phyloP scores from a whole-genome alignment of 176 grass and related monocot species.

The Phoenix dactylifera region DNA sequence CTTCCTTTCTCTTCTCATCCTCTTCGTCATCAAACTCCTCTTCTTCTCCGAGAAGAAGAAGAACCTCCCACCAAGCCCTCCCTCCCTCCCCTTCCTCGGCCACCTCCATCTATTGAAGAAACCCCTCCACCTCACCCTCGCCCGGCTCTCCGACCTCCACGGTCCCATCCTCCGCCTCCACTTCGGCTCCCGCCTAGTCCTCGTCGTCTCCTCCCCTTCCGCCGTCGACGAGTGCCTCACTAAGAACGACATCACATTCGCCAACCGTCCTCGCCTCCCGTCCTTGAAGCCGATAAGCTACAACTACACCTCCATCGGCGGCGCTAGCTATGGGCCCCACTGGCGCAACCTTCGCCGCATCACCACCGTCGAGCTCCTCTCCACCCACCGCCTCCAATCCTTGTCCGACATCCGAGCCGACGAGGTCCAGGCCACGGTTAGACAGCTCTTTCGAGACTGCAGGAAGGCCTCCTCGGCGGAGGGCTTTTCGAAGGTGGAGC shows the following conservation, averaged over 20 bases:
- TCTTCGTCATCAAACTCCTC: too few relatives aligned
- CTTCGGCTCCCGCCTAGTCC: conserved; percentile 36
- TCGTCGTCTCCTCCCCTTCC: conserved; percentile 41
- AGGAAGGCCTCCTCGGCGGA: neutral
- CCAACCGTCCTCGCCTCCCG: conserved; percentile 35
- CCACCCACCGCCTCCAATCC: conserved; percentile 30
- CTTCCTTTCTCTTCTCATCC: too few relatives aligned
- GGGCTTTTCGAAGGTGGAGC: conserved; percentile 6
- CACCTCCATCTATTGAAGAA: conserved; percentile 57
- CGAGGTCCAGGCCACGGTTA: conserved; percentile 34
- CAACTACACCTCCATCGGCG: conserved; percentile 22
- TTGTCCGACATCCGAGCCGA: conserved; percentile 24
- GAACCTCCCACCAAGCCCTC: conserved; percentile 21
- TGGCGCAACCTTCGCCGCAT: conserved; percentile 56
- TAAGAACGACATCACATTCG: conserved; percentile 36
- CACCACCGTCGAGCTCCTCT: conserved; percentile 35
- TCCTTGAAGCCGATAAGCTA: conserved; percentile 28
- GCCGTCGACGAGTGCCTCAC: conserved; percentile 63
- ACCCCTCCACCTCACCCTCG: conserved; percentile 49
- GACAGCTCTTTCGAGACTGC: neutral
- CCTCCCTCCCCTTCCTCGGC: conserved; percentile 47
- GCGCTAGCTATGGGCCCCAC: conserved; percentile 28
- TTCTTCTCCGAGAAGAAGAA: neutral
- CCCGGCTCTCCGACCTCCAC: conserved; percentile 12
- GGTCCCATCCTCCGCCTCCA: conserved; percentile 42